Percentiles rank a stretch among this genome's conserved stretches.
phyloP scores from a whole-genome alignment of 1,139 yeast species.

The Yamadazyma songkhlaensis region DNA sequence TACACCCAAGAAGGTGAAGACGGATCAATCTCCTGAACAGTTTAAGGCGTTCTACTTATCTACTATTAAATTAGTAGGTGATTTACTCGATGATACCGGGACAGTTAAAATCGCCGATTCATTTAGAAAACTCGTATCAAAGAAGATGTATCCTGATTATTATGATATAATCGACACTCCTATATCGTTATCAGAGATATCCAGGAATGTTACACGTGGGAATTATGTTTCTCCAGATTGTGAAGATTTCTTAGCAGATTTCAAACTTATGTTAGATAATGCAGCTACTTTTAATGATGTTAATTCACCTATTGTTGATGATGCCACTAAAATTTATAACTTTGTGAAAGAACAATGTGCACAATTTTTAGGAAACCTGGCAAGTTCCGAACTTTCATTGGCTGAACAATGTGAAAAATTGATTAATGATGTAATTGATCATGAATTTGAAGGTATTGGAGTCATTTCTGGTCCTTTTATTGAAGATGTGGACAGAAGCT shows the following conservation, averaged over 20 bases:
- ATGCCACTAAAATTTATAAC: constrained; percentile 42
- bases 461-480: constrained; percentile 54
- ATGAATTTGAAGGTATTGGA: constrained; percentile 43
- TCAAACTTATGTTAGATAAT: constrained; percentile 54
- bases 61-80: constrained; percentile 23
- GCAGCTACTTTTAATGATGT: constrained; percentile 63
- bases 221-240: constrained; percentile 26
- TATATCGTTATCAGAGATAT: constrained; percentile 65
- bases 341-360: constrained; percentile 43
- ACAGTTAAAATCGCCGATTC: constrained; percentile 44
- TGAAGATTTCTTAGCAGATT: constrained; percentile 51
- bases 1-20: constrained; percentile 11
- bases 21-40: constrained; percentile 19
- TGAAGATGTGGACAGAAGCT: constrained; percentile 53
- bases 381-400: background rate
- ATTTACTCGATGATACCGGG: constrained; percentile 30
- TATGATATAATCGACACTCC: constrained; percentile 65
- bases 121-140: constrained; percentile 68
- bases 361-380: constrained; percentile 20
- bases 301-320: constrained; percentile 58
- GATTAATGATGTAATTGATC: constrained; percentile 37
- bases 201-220: constrained; percentile 37
- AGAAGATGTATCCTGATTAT: constrained; percentile 79
- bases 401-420: constrained; percentile 22
- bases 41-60: constrained; percentile 24